These are phyloP conservation scores for Zelonia costaricensis DNA, from an alignment of 208 protist genomes.

Conservation along the genomic window DNA sequence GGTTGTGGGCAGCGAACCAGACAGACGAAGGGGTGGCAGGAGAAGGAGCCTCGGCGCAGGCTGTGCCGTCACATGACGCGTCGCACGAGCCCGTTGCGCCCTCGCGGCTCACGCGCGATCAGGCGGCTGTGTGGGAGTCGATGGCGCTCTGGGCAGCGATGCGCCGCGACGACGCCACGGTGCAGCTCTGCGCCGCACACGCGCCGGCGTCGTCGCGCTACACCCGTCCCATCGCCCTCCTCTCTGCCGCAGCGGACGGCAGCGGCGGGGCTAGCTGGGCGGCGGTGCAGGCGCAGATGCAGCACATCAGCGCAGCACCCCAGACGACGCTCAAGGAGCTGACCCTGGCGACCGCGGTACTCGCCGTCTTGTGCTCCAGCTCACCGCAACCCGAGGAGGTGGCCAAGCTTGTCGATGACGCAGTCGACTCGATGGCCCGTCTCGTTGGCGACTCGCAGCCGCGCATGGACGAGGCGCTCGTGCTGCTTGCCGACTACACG, in stretches of 20 bases:
- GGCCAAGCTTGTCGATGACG: not conserved
- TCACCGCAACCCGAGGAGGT: slow-evolving; percentile 3
- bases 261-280: not conserved
- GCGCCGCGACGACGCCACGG: slow-evolving; percentile 20
- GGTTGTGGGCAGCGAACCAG: not conserved
- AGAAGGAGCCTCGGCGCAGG: no score
- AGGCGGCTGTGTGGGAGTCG: slow-evolving; percentile 29
- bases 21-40: no score
- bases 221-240: slow-evolving; percentile 33
- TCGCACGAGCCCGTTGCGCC: not conserved
- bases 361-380: slow-evolving; percentile 10
- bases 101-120: slow-evolving; percentile 16
- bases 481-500: slow-evolving; percentile 29
- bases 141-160: slow-evolving; percentile 39
- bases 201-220: slow-evolving; percentile 34
- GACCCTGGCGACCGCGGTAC: slow-evolving; percentile 25
- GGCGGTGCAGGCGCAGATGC: slow-evolving; percentile 6
- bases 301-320: slow-evolving; percentile 10
- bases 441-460: slow-evolving; percentile 19
- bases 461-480: slow-evolving; percentile 24
- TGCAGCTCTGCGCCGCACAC: slow-evolving; percentile 26
- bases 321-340: slow-evolving; percentile 36
- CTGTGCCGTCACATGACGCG: no score
- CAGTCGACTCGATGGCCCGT: slow-evolving; percentile 10
- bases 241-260: slow-evolving; percentile 11